Conservation (phyloP, 2,329 filamentous ascomycete genomes). For the Metarhizium anisopliae region DNA sequence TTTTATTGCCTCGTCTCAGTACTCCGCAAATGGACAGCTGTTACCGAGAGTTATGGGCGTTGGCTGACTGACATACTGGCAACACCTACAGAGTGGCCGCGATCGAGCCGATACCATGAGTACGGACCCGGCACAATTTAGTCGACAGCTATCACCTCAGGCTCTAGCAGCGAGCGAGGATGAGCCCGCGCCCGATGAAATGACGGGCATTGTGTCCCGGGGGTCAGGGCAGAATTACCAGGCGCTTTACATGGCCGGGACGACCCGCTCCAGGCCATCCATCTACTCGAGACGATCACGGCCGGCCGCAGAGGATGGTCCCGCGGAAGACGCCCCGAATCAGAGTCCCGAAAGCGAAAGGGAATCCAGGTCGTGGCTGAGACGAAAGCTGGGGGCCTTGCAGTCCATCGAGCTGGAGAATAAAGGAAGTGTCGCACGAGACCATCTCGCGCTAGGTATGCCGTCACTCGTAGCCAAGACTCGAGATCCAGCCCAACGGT, state of each 20-base stretch:
- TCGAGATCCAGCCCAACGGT: background rate
- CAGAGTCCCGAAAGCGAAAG: conserved; percentile 12
- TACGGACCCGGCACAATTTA: conserved; percentile 12
- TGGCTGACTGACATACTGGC: conserved; percentile 10
- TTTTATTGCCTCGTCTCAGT: background rate
- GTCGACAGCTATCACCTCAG: background rate
- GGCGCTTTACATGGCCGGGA: conserved; percentile 20
- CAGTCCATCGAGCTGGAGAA: conserved; percentile 70
- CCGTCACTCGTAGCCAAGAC: background rate
- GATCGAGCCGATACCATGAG: conserved; percentile 34
- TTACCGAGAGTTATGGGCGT: background rate
- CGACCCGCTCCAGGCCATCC: conserved; percentile 5
- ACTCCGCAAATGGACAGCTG: background rate
- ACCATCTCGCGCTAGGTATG: conserved; percentile 71
- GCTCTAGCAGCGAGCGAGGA: conserved; percentile 5
- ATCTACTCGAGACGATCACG: conserved; percentile 10
- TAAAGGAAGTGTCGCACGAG: conserved; percentile 73
- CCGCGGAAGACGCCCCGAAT: background rate
- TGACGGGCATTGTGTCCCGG: conserved; percentile 29
- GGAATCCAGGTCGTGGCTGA: conserved; percentile 38
- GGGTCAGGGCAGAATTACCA: conserved; percentile 31
- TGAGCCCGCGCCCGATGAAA: conserved; percentile 28
- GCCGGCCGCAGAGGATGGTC: conserved; percentile 8
- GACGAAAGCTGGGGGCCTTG: conserved; percentile 36
- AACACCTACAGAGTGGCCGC: conserved; percentile 26